These are phyloP conservation scores for Aleurites moluccanus DNA, from an alignment of 441 rosid genomes.

Conservation along the genomic window DNA sequence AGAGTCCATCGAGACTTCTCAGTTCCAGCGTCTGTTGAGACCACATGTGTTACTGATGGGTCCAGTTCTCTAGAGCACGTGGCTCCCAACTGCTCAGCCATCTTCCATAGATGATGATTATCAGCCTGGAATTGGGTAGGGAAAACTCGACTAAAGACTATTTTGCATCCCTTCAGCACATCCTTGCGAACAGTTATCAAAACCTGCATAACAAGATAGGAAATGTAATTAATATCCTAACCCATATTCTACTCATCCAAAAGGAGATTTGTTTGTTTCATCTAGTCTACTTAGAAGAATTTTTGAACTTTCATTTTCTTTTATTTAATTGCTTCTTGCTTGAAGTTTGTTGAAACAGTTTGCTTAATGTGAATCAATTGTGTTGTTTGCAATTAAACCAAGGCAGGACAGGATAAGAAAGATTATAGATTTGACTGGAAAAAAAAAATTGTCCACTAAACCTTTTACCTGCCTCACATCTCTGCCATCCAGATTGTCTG, in stretches of 20 bases:
- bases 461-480: conserved; percentile 69
- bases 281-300: too few relatives aligned
- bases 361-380: too few relatives aligned
- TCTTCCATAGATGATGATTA: conserved; percentile 69
- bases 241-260: neutral
- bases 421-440: neutral
- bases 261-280: neutral
- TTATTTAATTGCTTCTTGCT: too few relatives aligned
- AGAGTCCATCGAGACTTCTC: conserved; percentile 71
- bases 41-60: conserved; percentile 65
- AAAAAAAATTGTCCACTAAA: neutral
- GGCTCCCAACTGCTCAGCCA: conserved; percentile 84
- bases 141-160: conserved; percentile 78
- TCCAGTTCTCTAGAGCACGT: conserved; percentile 54
- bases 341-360: too few relatives aligned
- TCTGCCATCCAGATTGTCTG: conserved; percentile 44
- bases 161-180: conserved; percentile 61
- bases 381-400: too few relatives aligned
- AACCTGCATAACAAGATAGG: conserved; percentile 28
- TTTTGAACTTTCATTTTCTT: too few relatives aligned
- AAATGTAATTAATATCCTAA: neutral
- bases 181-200: conserved; percentile 55
- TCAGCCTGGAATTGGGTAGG: conserved; percentile 59
- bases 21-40: conserved; percentile 62
- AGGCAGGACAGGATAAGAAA: neutral